phyloP scores from a whole-genome alignment of 495 filamentous ascomycete species.

The Penicillium macrosclerotiorum region DNA sequence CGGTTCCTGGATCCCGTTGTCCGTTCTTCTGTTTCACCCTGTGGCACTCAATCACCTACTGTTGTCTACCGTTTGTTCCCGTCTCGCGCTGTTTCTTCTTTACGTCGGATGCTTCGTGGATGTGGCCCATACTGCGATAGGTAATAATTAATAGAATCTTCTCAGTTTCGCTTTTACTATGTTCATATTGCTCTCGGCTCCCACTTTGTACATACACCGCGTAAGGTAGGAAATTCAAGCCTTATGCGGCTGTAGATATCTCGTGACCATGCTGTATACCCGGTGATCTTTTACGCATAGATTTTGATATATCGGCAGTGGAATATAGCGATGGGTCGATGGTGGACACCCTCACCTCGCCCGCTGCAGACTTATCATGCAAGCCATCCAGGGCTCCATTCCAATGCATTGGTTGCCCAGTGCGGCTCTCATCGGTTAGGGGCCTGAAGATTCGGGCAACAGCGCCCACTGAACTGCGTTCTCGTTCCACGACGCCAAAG shows the following conservation, averaged over 20 bases:
- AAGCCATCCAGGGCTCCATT: constrained; percentile 9
- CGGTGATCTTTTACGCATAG: too few species aligned
- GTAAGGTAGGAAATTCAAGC: too few species aligned
- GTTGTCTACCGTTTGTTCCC: constrained; percentile 27
- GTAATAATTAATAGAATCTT: constrained; percentile 40
- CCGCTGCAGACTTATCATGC: constrained; percentile 9
- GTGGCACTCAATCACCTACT: too few species aligned
- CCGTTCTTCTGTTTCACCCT: too few species aligned
- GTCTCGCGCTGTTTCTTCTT: constrained; percentile 17
- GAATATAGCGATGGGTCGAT: not conserved
- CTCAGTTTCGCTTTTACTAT: constrained; percentile 15
- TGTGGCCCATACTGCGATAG: constrained; percentile 27
- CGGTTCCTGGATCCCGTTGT: too few species aligned
- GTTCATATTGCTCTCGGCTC: too few species aligned
- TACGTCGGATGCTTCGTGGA: constrained; percentile 15
- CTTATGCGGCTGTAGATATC: too few species aligned
- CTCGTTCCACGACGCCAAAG: too few species aligned
- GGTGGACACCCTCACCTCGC: not conserved
- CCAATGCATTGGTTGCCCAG: constrained; percentile 5
- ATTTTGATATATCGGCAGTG: too few species aligned
- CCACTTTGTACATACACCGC: not conserved
- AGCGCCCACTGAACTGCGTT: too few species aligned
- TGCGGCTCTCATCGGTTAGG: not conserved
- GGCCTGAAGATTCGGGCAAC: not conserved
- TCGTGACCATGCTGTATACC: not conserved